Base-by-base conservation (phyloP, 148 eudicot species). In the Arctostaphylos glauca region DNA sequence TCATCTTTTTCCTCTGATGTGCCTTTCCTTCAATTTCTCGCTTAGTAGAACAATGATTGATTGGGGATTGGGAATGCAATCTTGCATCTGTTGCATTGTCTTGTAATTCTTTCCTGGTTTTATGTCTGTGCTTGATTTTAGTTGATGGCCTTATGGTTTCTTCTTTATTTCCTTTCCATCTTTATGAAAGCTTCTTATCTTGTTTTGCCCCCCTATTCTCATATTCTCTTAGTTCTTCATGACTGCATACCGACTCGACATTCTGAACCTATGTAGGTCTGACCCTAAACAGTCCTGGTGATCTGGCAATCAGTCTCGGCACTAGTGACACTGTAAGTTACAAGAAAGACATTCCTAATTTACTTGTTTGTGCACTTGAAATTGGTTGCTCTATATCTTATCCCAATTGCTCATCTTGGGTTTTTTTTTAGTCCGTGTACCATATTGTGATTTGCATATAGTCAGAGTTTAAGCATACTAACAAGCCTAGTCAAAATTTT, bases 291-390 rank as follows among this genome's bases (percentile, higher is more conserved):
- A 88, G 91, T 75, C 94, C 95, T 31, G 99, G 99, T 75, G 99
- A 96, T 85, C 92, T 96, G 86, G 99, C 95, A 71, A 88, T 96
- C 66, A 96, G 99, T 90, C 97, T 94, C 74, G 98, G 98, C 72
- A 96, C 98, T 44, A 96, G 98, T 87, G 98, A 96, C 88, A 96
- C 98, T 50, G 98, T 96, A 81, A 92, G 97, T 93, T 56, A 15
- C 54, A 54, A 74, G 10, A 53, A 2, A 80, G 54, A 43, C 9
- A 10, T 41, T 81, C 73, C 64, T 62, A 49, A 74, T 53, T 74
- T 76, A 47, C 73, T 81, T 70, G 25, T 53, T 43, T 59, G 18
- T 46, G 0, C 74, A 10, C 46, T 43, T 31, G 14, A 70, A 38
- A n/a, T 16, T 23, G 41, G 64, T 25, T 10, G 49, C 38, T 70